These are phyloP conservation scores for Skeletonema tropicum DNA, from an alignment of 108 stramenopile species.

Conservation along the genomic window DNA sequence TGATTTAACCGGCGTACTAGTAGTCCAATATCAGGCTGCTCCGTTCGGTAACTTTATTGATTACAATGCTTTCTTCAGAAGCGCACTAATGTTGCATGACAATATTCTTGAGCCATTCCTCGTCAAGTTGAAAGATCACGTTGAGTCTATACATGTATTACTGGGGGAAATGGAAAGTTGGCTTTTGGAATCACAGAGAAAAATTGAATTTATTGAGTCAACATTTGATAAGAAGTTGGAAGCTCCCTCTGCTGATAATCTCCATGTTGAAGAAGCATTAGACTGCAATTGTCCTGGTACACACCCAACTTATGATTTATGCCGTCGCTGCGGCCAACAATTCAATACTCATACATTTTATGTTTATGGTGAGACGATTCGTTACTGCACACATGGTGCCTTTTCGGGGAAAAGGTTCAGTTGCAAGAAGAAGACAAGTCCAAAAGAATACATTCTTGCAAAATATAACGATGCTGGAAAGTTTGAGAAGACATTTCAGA, in stretches of 20 bases:
- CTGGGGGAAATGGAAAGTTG: constrained; percentile 48
- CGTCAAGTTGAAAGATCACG: constrained; percentile 34
- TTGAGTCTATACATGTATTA: constrained; percentile 43
- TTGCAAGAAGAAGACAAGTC: not conserved
- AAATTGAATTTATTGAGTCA: constrained; percentile 11
- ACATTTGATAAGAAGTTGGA: constrained; percentile 4
- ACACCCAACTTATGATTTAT: not conserved
- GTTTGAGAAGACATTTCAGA: constrained; percentile 2
- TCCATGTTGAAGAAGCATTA: not conserved
- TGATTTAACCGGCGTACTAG: constrained; percentile 1
- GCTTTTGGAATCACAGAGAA: constrained; percentile 28
- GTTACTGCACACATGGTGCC: not conserved
- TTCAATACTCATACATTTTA: too few species aligned
- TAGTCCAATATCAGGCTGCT: not conserved
- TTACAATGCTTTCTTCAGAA: constrained; percentile 33
- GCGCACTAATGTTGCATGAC: constrained; percentile 31
- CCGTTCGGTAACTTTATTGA: constrained; percentile 25
- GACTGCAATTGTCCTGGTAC: not conserved
- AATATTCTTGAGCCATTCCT: constrained; percentile 45
- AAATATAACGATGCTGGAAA: not conserved
- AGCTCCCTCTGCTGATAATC: not conserved
- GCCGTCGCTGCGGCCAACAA: not conserved
- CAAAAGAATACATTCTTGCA: not conserved
- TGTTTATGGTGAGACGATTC: too few species aligned
- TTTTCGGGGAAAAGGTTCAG: not conserved